Percentiles rank a stretch among this genome's conserved stretches.
Evolutionary conservation across 2,329 filamentous ascomycete species (phyloP).

Genomic region (Pyrenochaeta sp.): DNA sequence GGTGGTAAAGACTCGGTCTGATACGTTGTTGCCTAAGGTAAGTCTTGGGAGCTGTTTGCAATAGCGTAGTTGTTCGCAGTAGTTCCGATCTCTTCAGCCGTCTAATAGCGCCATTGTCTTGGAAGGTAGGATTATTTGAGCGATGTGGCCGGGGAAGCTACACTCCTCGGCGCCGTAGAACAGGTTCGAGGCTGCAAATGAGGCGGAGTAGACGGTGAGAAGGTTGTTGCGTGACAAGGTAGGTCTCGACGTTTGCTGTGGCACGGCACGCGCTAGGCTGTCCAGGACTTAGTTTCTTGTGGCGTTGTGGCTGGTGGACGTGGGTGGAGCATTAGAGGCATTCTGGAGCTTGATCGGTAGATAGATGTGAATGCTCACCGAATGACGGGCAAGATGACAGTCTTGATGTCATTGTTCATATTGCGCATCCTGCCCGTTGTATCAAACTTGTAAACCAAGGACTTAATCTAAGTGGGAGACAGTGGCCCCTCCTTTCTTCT

Average conservation of each 20-base stretch:
- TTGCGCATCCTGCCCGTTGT: too few species aligned
- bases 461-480: too few species aligned
- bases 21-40: not conserved
- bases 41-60: not conserved
- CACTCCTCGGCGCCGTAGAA: too few species aligned
- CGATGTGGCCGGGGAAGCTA: too few species aligned
- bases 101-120: not conserved
- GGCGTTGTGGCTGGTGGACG: constrained; percentile 13
- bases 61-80: not conserved
- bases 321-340: not conserved
- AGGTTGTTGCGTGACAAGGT: not conserved
- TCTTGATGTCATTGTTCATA: too few species aligned
- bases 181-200: not conserved
- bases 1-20: not conserved
- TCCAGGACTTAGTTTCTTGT: not conserved
- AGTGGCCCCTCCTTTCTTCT: too few species aligned
- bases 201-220: constrained; percentile 8
- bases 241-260: not conserved
- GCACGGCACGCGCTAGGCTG: constrained; percentile 10
- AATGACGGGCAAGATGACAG: too few species aligned
- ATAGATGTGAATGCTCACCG: not conserved
- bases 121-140: not conserved
- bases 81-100: not conserved
- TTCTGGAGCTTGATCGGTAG: not conserved
- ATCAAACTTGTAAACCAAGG: too few species aligned